Evolutionary conservation across 331 rosid genomes (phyloP), one percentile per base, ranked within the genome.

Genomic region (Malus hybrid): DNA sequence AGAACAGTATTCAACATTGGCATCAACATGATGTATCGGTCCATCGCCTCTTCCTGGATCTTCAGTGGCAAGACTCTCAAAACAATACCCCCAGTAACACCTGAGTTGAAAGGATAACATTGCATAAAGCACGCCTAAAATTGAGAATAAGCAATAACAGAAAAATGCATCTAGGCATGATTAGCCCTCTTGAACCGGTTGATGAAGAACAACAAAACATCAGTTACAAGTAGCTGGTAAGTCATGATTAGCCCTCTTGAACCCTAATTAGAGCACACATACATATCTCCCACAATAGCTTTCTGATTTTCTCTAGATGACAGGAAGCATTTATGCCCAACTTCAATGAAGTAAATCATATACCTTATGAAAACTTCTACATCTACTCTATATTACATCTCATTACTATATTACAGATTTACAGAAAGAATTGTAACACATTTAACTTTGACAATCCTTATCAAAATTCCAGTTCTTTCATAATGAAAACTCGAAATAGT

Each of bases 61-160:
- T 91, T 94, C 99, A 32, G 99, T 94, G 65, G 97, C 99, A 70
- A 94, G 97, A 88, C 82, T 91, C 87, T 94, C 99, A 74, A 94
- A 94, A 85, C 93, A 86, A 72, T 90, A 94, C 76, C 97, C 99
- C 90, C 93, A 86, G 81, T 94, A 94, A 74, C 97, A 92, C 84
- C 99, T 94, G 75, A 68, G 72, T 79, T 55, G 33, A 60, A 80
- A 80, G 71, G 60, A 77, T 34, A 79, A 48, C 34, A 55, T 33
- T 70, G 74, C 5, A 48, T 61, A 77, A 66, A 77, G 60, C 66
- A 58, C 30, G 56, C 42, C 64, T 42, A 26, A 39, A 70, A 58
- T 36, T 65, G 69, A 34, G 10, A 29, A 60, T 4, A 76, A 30
- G 61, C 58, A 71, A 60, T 12, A 16, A 30, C 30, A 36, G 28